A percentile compares a stretch with the other conserved stretches of the same genome.
Conservation (phyloP, 108 stramenopile genomes). For the Skeletonema grethae region DNA sequence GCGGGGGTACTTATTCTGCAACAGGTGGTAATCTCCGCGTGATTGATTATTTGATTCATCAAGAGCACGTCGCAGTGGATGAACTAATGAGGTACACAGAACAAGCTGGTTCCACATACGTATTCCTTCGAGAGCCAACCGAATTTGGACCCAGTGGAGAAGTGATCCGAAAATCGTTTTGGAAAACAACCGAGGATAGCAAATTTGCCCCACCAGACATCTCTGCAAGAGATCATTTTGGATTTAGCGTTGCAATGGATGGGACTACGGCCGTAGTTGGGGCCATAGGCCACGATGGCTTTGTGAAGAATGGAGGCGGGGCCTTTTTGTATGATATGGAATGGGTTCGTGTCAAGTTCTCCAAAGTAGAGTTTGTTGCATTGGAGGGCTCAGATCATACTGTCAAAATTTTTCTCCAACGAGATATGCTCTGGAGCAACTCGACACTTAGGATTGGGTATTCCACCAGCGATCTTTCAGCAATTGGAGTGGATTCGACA, state of each 20-base stretch:
- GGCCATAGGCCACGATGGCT: constrained; percentile 37
- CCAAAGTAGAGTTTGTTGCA: constrained; percentile 51
- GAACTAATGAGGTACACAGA: constrained; percentile 30
- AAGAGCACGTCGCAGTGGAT: constrained; percentile 10
- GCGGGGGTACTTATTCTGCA: constrained; percentile 28
- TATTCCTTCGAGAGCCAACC: constrained; percentile 52
- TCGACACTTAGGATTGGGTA: constrained; percentile 60
- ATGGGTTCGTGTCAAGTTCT: constrained; percentile 48
- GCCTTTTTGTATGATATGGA: constrained; percentile 62
- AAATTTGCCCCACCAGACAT: constrained; percentile 67
- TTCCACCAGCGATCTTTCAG: constrained; percentile 75
- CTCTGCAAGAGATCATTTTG: constrained; percentile 61
- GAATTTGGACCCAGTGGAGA: constrained; percentile 30
- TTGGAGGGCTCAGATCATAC: constrained; percentile 53
- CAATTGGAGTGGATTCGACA: constrained; percentile 62
- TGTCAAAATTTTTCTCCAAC: constrained; percentile 55
- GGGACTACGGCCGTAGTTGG: constrained; percentile 39
- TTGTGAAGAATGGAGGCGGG: constrained; percentile 32
- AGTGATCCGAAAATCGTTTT: constrained; percentile 30
- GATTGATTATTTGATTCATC: constrained; percentile 28
- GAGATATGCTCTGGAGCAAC: constrained; percentile 46
- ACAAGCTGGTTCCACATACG: constrained; percentile 72
- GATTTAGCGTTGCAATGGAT: constrained; percentile 41
- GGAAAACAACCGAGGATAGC: constrained; percentile 54
- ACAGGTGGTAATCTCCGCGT: constrained; percentile 36